Evolutionary conservation across 2,329 filamentous ascomycete species (phyloP), one percentile per base, ranked within the genome.

Genomic region (Aureobasidium subglaciale): DNA sequence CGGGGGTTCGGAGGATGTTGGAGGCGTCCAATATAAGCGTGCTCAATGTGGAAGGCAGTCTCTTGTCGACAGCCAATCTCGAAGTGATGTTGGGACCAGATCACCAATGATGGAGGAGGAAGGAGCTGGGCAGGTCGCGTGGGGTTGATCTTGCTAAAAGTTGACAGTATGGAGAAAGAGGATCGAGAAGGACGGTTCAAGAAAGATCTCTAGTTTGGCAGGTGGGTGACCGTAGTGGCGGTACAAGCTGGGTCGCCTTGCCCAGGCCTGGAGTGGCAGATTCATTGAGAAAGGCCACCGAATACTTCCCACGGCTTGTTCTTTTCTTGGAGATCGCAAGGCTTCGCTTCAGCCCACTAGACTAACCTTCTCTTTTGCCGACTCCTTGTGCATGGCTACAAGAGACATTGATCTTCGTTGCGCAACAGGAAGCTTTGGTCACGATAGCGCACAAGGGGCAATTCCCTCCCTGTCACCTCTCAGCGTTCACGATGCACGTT

Each of bases 401-500:
- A 32, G 10, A 32, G 9, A 48, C 43, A 29, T 7, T 27, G 48
- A 32, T 22, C 32, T 41, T 40, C 48, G 24, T 52, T 40, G 48
- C 48, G 48, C 48, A 34, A 50, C 46, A 9, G 4, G 18, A 16
- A 11, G 6, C 13, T 35, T 18, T 18, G 45, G 15, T 24, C 16
- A 20, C 13, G 13, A 15, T 6, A 15, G n/a, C 20, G 45, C 16
- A 48, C 20, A 8, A 25, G 16, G 45, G 45, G 10, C 45, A 35
- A 37, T 48, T 25, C 42, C 27, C 24, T 24, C 15, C 30, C 10
- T 15, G 18, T 50, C 46, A 24, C 35, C 48, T 52, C 24, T 54
- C 50, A 54, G 15, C 29, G 38, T 42, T 54, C 50, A 35, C 9
- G 50, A 54, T 54, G 18, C 30, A 54, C 38, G 50, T 43, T 54